Base-by-base conservation (phyloP, 352 stramenopile genomes). In the Globisporangium rhizosaccharum region DNA sequence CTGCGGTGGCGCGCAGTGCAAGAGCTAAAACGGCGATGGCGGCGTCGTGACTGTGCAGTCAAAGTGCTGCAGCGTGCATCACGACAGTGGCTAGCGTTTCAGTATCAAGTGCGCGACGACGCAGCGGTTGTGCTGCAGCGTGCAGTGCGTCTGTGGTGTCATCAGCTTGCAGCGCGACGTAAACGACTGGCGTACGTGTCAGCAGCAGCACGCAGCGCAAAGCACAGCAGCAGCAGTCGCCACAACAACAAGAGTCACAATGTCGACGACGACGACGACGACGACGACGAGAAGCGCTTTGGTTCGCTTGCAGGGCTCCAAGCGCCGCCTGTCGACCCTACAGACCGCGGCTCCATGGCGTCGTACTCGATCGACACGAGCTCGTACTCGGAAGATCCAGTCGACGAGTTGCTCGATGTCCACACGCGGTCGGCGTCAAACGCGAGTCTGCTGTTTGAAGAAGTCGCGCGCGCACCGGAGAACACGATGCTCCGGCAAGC, bases 1-100 rank as follows among this genome's bases (percentile, higher is more conserved):
- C 46, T 75, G 48, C 73, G 76, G 12, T 89, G 79, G 79, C 76
- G 73, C 45, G 76, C 79, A 0, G 75, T 87, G 48, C 30, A 74
- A 15, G 68, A 82, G 54, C 71, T 73, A 42, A 84, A 79, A 49
- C 59, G 65, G 36, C 61, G 68, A 7, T 63, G 71, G 41, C 54
- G 53, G 50, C 63, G 51, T 33, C 73, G 75, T 10, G 62, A 79
- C 20, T 53, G 63, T 15, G 75, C 73, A 30, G 68, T 69, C 5
- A 57, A 44, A 14, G 53, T 67, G 37, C 62, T 90, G 30, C 79
- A 88, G 57, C 62, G 59, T 33, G 45, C 60, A 12, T 62, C 75
- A 17, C 65, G 66, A 0, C 61, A 37, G 10, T 89, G 77, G 73
- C 28, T 77, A 8, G 30, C 59, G 26, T 12, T 42, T 6, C 49